A percentile compares a stretch with the other conserved stretches of the same genome.
phyloP scores from a whole-genome alignment of 768 basidiomycete genomes.

The Mycena capillaripes region DNA sequence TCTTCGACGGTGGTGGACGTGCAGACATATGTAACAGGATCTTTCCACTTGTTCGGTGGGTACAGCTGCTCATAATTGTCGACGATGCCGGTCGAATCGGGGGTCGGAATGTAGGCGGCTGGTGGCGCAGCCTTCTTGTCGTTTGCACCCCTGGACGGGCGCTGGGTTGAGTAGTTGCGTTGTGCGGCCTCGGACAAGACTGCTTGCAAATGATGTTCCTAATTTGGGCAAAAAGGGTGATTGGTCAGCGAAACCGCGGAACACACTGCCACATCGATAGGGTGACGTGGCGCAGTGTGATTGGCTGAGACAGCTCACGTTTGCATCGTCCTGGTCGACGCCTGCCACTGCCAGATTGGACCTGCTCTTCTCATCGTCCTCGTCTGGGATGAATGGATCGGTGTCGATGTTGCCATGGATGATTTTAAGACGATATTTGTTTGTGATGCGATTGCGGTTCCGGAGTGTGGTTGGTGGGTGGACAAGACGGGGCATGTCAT shows the following conservation, averaged over 20 bases:
- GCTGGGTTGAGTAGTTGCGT: conserved; percentile 27
- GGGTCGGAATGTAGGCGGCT: conserved; percentile 91
- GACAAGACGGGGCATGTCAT: conserved; percentile 91
- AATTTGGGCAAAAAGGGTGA: conserved; percentile 35
- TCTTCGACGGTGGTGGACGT: conserved; percentile 93
- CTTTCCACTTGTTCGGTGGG: conserved; percentile 76
- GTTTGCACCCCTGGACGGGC: conserved; percentile 23
- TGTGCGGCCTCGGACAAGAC: conserved; percentile 49
- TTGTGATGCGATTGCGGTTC: conserved; percentile 92
- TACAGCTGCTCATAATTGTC: conserved; percentile 87
- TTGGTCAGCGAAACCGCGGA: conserved; percentile 65
- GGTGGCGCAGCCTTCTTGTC: conserved; percentile 50
- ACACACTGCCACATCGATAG: conserved; percentile 60
- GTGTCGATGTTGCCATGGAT: conserved; percentile 86
- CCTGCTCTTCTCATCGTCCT: conserved; percentile 89
- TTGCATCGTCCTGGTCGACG: conserved; percentile 94
- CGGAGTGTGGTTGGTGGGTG: conserved; percentile 83
- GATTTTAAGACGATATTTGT: conserved; percentile 92
- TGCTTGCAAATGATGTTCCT: conserved; percentile 71
- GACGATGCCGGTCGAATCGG: conserved; percentile 89
- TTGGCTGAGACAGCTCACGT: conserved; percentile 69
- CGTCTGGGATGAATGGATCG: conserved; percentile 84
- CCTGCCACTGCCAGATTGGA: conserved; percentile 84
- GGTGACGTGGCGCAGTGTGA: conserved; percentile 24
- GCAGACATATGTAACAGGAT: conserved; percentile 83